These are phyloP conservation scores for Drosera capensis DNA, from an alignment of 148 eudicot species.

Conservation along the genomic window DNA sequence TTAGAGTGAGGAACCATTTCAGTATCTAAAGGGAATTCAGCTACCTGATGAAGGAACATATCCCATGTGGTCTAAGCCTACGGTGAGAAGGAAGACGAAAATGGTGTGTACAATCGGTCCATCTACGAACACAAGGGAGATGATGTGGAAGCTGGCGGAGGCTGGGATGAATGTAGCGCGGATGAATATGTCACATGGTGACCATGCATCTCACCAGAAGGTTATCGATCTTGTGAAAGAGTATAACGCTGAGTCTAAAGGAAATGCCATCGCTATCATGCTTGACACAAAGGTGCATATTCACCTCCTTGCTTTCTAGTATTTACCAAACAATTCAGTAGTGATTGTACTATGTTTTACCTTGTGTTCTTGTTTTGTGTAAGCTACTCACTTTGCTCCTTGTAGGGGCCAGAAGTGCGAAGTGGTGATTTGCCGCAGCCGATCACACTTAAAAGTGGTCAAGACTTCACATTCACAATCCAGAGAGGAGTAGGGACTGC, in stretches of 20 bases:
- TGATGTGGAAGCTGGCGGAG: conserved; percentile 97
- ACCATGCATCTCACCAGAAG: conserved; percentile 92
- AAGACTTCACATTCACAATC: conserved; percentile 91
- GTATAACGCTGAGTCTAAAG: conserved; percentile 76
- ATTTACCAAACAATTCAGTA: no score
- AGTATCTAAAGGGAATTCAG: conserved; percentile 26
- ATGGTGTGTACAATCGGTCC: conserved; percentile 98
- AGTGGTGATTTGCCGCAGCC: conserved; percentile 99
- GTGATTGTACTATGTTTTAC: not conserved
- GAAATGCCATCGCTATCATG: conserved; percentile 95
- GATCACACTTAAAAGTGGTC: conserved; percentile 54
- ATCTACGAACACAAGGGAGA: conserved; percentile 75
- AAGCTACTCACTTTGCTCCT: not conserved
- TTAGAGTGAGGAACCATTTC: conserved; percentile 38
- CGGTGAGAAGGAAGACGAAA: conserved; percentile 68
- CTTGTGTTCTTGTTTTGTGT: no score
- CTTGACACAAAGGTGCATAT: conserved; percentile 80
- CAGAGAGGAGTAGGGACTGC: conserved; percentile 84
- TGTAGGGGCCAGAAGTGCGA: conserved; percentile 96
- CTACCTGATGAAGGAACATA: conserved; percentile 31
- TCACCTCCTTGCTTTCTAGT: conserved; percentile 5
- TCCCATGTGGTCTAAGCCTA: conserved; percentile 66
- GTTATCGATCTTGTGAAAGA: conserved; percentile 94
- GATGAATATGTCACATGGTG: conserved; percentile 95
- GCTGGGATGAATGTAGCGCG: conserved; percentile 98